Conservation (phyloP, 2,329 filamentous ascomycete genomes). For the Diatrype stigma region DNA sequence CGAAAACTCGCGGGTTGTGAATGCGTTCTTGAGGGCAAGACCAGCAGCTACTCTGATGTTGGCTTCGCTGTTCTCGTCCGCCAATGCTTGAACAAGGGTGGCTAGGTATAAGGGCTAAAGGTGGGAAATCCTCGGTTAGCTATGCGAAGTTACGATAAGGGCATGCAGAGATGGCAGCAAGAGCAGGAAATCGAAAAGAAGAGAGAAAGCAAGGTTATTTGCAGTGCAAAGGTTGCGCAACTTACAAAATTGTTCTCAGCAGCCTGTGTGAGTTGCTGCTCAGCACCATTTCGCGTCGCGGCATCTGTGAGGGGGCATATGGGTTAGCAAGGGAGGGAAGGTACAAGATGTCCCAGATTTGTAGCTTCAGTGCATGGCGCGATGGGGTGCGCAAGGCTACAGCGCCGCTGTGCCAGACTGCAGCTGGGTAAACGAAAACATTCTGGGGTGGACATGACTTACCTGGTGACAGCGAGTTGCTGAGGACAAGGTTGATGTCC, state of each 20-base stretch:
- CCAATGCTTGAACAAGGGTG: slow-evolving; percentile 88
- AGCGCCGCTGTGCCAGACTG: slow-evolving; percentile 3
- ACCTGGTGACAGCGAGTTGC: slow-evolving; percentile 95
- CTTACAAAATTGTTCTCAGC: slow-evolving; percentile 92
- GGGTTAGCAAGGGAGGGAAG: slow-evolving; percentile 28
- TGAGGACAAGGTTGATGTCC: slow-evolving; percentile 97
- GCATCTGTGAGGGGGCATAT: slow-evolving; percentile 60
- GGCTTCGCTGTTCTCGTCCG: slow-evolving; percentile 79
- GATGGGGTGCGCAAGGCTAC: slow-evolving; percentile 4
- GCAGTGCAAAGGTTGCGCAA: slow-evolving; percentile 20
- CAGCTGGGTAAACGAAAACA: neutral
- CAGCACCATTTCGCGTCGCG: slow-evolving; percentile 81
- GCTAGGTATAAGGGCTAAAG: slow-evolving; percentile 77
- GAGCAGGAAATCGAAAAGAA: too few relatives aligned
- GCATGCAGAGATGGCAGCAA: slow-evolving; percentile 11
- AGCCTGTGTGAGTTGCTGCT: slow-evolving; percentile 89
- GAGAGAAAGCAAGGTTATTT: slow-evolving; percentile 5
- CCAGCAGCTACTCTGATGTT: slow-evolving; percentile 91
- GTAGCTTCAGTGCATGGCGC: neutral
- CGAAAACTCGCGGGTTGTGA: slow-evolving; percentile 84
- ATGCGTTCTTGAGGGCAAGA: slow-evolving; percentile 96
- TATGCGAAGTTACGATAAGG: slow-evolving; percentile 9
- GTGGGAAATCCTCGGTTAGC: slow-evolving; percentile 33
- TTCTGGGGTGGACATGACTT: slow-evolving; percentile 33
- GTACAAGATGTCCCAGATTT: neutral